Base-by-base conservation (phyloP, 768 basidiomycete species). In the Naganishia vaughanmartiniae region DNA sequence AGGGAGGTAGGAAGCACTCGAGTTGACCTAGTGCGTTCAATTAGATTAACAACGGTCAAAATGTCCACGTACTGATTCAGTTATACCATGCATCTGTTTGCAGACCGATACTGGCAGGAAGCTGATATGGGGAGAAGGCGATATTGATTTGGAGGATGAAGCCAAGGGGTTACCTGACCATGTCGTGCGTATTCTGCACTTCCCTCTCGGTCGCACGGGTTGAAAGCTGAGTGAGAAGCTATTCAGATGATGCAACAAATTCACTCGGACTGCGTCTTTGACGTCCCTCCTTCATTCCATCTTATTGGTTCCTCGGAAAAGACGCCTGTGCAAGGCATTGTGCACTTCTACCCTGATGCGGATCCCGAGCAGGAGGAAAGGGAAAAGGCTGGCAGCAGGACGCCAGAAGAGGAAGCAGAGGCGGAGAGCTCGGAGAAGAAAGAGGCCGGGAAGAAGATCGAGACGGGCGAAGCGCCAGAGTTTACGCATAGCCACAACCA, bases 1-100 rank as follows among this genome's bases (percentile, higher is more conserved):
- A 76, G 76, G 76, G 76, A 77, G 51, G 76, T 77, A 0, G 76
- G 76, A 28, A 75, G 73, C 45, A 75, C 74, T 2, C 63, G 68
- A 24, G 63, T 77, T 14, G 60, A 74, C 6, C 69, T 77, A 12
- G 60, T 63, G 4, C 36, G 60, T 46, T 4, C 9, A 10, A 19
- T 15, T n/a, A 6, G 19, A 45, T 28, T 4, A 17, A 10, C 7
- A 6, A 51, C 6, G 1, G 6, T 4, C 4, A 5, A 42, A 26
- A 30, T 15, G 26, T 11, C n/a, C 42, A 26, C 30, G 2, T 45
- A 39, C 36, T 60, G 3, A 60, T 36, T 36, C 21, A 60, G 6
- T 12, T 1, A 34, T 15, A 10, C 10, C 4, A 9, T 42, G 7
- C 21, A 55, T 26, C 12, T 7, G 26, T 60, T 24, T 5, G 12